These are phyloP conservation scores for Cercophora newfieldiana DNA, from an alignment of 495 filamentous ascomycete species.

Conservation along the genomic window DNA sequence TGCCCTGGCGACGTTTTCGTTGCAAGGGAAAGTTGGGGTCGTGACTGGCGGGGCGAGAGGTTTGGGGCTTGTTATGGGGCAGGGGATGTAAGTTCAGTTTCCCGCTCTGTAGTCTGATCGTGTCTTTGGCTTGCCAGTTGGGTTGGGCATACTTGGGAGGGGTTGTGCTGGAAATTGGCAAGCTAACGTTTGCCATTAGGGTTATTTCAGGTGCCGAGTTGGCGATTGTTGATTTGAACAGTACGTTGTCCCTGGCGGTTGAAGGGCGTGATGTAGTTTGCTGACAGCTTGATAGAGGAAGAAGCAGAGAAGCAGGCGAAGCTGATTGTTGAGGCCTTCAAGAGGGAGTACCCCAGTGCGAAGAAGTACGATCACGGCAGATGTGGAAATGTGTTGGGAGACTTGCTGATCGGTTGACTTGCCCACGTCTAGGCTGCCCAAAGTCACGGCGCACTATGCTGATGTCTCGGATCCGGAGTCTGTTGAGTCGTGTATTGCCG, in stretches of 20 bases:
- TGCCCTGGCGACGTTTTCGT: constrained; percentile 62
- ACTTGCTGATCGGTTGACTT: constrained; percentile 4
- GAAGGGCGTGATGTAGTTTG: background rate
- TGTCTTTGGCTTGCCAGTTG: background rate
- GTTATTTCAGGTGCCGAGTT: constrained; percentile 82
- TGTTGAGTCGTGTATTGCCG: constrained; percentile 67
- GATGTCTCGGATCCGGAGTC: constrained; percentile 80
- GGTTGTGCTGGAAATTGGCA: too few relatives aligned
- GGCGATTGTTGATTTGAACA: constrained; percentile 90
- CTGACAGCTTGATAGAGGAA: constrained; percentile 56
- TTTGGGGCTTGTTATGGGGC: constrained; percentile 86
- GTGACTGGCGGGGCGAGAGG: constrained; percentile 88
- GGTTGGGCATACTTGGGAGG: background rate
- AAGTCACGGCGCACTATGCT: constrained; percentile 83
- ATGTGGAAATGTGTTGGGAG: background rate
- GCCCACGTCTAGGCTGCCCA: constrained; percentile 59
- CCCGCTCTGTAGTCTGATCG: background rate
- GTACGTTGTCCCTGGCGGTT: constrained; percentile 49
- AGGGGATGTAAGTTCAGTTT: constrained; percentile 55
- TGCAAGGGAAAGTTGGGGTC: constrained; percentile 74
- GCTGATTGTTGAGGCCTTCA: constrained; percentile 70
- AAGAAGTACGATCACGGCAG: constrained; percentile 53
- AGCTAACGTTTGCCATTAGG: background rate
- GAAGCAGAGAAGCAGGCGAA: constrained; percentile 78
- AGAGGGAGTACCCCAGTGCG: constrained; percentile 72